Base-by-base conservation (phyloP, 345 rosid genomes). In the Camelina laxa region DNA sequence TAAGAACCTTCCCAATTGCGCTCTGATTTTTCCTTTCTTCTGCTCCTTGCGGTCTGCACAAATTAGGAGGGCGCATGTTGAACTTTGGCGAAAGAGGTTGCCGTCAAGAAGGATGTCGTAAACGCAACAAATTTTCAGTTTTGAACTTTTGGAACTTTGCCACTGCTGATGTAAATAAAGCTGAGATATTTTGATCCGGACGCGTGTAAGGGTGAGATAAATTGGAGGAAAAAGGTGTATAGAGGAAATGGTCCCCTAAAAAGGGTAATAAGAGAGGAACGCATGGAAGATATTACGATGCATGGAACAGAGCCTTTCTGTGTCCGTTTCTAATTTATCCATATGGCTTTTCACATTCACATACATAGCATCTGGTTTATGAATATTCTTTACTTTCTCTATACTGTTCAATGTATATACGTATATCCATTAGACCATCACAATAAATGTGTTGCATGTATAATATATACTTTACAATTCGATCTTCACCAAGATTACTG, bases 241-340 rank as follows among this genome's bases (percentile, higher is more conserved):
- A 74, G 60, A 74, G 35, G 14, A 60, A 50, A 60, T 68, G 74
- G 79, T 68, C 79, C 79, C 74, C 63, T 60, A 60, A 60, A 68
- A 67, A 27, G 30, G 70, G 70, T 57, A 36, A 21, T 39, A 51
- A 62, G 54, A 51, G 55, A 51, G 55, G 35, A 61, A 62, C 51
- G 36, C 51, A 62, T 21, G 15, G 31, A 51, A 33, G 58, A 41
- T 41, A 21, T 61, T 21, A 61, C 66, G 48, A 73, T 67, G 79
- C 74, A 67, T 60, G 69, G 69, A 75, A 75, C 74, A 61, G 49
- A 61, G 39, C 12, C 73, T 67, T n/a, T 36, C 5, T 66, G 14
- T 72, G 35, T 49, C 60, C 60, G 67, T 68, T 42, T 66, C 72
- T 66, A 45, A 35, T 0, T 44, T 64, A 67, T 75, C 61, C 45